These are phyloP conservation scores for Helenozyma rhizophorensis DNA, from an alignment of 805 yeast species.

Conservation along the genomic window DNA sequence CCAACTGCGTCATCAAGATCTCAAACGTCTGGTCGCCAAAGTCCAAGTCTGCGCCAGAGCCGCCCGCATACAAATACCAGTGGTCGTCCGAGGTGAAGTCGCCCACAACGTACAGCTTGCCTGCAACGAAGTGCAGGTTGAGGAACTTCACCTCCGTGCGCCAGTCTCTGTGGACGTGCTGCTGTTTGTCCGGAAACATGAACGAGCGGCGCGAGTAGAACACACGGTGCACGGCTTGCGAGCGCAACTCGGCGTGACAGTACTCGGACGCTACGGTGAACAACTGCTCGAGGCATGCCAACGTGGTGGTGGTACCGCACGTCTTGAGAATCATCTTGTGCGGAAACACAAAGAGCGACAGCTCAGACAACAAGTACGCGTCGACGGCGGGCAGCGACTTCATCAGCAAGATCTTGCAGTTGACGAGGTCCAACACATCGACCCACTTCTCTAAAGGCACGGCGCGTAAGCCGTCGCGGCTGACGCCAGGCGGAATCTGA, in stretches of 20 bases:
- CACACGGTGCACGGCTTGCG: slow-evolving; percentile 51
- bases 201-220: slow-evolving; percentile 90
- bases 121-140: slow-evolving; percentile 57
- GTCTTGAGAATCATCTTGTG: slow-evolving; percentile 86
- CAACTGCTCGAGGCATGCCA: slow-evolving; percentile 67
- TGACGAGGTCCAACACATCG: slow-evolving; percentile 69
- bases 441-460: slow-evolving; percentile 71
- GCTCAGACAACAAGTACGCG: slow-evolving; percentile 83
- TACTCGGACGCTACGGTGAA: slow-evolving; percentile 37
- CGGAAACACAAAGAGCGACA: slow-evolving; percentile 83
- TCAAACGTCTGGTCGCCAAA: slow-evolving; percentile 72
- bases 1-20: slow-evolving; percentile 83
- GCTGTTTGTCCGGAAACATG: slow-evolving; percentile 87
- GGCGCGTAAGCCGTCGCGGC: slow-evolving; percentile 49
- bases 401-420: slow-evolving; percentile 83
- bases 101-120: slow-evolving; percentile 74
- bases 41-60: slow-evolving; percentile 21
- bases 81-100: slow-evolving; percentile 70
- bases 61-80: slow-evolving; percentile 83
- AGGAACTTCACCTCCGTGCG: slow-evolving; percentile 68
- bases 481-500: slow-evolving; percentile 33
- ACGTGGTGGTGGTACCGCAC: slow-evolving; percentile 93
- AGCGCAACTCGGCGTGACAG: slow-evolving; percentile 17
- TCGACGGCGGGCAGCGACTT: slow-evolving; percentile 63
- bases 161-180: slow-evolving; percentile 82